These are phyloP conservation scores for Lactarius trivialis DNA, from an alignment of 768 basidiomycete species.

Conservation along the genomic window DNA sequence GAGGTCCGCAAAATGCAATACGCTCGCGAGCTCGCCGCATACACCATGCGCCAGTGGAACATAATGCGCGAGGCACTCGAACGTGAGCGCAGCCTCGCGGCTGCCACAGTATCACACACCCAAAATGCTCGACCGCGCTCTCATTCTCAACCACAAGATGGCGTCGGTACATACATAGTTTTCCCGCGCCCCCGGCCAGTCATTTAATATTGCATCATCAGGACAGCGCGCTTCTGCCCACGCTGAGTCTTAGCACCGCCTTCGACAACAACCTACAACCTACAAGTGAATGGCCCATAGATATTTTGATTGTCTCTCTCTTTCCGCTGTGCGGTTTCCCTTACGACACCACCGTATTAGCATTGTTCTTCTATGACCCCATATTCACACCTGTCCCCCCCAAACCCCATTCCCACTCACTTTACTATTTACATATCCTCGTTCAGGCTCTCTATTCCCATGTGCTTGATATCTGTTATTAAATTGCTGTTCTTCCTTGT, in stretches of 20 bases:
- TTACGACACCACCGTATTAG: background rate
- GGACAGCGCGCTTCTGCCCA: background rate
- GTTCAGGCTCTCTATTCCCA: background rate
- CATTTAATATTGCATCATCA: background rate
- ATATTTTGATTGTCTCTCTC: background rate
- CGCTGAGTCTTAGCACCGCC: background rate
- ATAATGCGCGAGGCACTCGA: slow-evolving; percentile 27
- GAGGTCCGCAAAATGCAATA: slow-evolving; percentile 32
- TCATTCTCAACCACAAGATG: background rate
- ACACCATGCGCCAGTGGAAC: slow-evolving; percentile 37
- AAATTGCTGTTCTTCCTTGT: background rate
- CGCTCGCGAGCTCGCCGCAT: slow-evolving; percentile 33
- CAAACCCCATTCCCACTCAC: background rate
- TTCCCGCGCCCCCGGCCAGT: background rate
- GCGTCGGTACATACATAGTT: background rate
- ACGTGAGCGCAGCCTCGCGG: slow-evolving; percentile 9
- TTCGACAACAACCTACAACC: no score
- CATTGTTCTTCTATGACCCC: background rate
- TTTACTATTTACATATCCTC: background rate
- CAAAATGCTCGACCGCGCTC: background rate
- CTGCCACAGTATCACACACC: background rate
- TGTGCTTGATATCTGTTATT: background rate
- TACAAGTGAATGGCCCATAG: background rate
- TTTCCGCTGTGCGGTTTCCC: background rate
- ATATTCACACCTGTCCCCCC: background rate